Percentiles rank a stretch among this genome's conserved stretches.
Evolutionary conservation across 495 filamentous ascomycete genomes (phyloP).

Genomic region (Neurospora sp.): DNA sequence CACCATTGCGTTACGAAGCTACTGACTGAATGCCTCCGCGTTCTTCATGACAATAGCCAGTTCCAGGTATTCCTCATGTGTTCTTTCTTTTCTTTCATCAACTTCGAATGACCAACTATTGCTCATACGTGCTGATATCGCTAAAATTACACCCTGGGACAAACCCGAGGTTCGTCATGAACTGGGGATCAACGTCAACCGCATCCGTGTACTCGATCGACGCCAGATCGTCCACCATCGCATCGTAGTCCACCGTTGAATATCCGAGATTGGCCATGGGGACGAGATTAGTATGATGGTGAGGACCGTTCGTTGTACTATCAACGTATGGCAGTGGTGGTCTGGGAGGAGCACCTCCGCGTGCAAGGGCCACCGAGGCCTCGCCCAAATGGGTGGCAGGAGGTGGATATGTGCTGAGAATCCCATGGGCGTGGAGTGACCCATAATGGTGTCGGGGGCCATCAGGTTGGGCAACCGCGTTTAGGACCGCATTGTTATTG

Average conservation of each 20-base stretch:
- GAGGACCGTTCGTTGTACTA: neutral
- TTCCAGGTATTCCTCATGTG: neutral
- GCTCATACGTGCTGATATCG: conserved; percentile 15
- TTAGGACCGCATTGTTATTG: neutral
- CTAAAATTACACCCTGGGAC: conserved; percentile 25
- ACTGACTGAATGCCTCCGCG: neutral
- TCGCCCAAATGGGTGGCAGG: neutral
- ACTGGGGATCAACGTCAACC: conserved; percentile 28
- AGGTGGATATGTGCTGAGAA: neutral
- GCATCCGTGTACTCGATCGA: conserved; percentile 51
- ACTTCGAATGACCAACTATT: neutral
- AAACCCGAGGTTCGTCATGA: conserved; percentile 52
- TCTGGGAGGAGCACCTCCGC: neutral
- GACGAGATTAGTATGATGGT: neutral
- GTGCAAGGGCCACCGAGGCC: neutral
- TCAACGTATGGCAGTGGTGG: neutral
- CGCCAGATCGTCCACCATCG: conserved; percentile 53
- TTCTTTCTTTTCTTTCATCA: neutral
- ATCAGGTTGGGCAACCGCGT: neutral
- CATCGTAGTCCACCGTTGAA: conserved; percentile 38
- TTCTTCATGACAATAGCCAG: neutral
- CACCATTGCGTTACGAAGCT: neutral
- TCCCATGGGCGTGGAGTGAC: neutral
- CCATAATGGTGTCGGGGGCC: neutral
- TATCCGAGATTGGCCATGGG: neutral